phyloP scores from a whole-genome alignment of 139 green algal species.

The Chlorella ohadii region DNA sequence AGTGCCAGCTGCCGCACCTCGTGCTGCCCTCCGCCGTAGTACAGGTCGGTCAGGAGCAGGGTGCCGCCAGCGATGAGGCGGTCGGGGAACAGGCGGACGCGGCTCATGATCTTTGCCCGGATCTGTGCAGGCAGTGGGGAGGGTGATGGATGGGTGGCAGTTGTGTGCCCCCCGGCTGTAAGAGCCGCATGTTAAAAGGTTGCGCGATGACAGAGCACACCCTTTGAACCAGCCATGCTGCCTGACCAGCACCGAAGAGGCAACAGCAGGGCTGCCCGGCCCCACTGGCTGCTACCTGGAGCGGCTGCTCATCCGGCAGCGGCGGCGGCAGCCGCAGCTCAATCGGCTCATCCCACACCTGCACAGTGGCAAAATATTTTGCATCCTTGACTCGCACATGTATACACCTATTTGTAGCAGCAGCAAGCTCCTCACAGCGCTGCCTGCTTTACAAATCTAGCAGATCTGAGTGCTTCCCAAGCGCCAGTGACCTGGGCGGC shows the following conservation, averaged over 20 bases:
- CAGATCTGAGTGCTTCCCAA: too few relatives aligned
- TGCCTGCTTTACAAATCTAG: too few relatives aligned
- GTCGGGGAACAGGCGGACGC: constrained; percentile 10
- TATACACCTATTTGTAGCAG: too few relatives aligned
- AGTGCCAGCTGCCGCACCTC: constrained; percentile 7
- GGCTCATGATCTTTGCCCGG: background rate
- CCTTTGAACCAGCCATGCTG: too few relatives aligned
- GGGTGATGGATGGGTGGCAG: too few relatives aligned
- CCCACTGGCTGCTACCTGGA: background rate
- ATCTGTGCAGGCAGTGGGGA: background rate
- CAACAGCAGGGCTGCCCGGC: too few relatives aligned
- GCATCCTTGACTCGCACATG: too few relatives aligned
- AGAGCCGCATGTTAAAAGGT: too few relatives aligned
- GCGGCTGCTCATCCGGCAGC: constrained; percentile 12
- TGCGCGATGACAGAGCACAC: too few relatives aligned
- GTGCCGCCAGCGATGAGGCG: constrained; percentile 2
- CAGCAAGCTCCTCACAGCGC: too few relatives aligned
- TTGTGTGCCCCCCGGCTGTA: too few relatives aligned
- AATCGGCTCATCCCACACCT: constrained; percentile 28
- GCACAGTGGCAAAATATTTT: background rate
- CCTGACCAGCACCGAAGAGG: too few relatives aligned
- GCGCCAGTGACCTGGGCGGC: background rate
- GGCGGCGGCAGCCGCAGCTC: constrained; percentile 22
- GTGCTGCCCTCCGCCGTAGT: constrained; percentile 12
- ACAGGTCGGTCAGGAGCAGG: background rate